Base-by-base conservation (phyloP, 805 yeast species). In the Metschnikowia reukaufii region DNA sequence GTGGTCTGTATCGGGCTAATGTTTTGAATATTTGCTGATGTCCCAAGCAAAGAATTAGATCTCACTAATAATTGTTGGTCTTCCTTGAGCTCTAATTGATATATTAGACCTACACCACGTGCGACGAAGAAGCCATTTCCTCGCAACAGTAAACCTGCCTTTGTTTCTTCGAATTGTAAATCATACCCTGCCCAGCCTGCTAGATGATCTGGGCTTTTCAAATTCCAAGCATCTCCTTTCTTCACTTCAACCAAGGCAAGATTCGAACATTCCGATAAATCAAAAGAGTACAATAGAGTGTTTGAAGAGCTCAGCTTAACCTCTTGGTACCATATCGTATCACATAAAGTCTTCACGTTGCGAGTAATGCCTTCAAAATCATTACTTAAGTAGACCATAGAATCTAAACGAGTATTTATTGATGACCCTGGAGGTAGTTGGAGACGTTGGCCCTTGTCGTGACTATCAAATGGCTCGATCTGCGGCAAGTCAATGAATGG, bases 151-250 rank as follows among this genome's bases (percentile, higher is more conserved):
- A 50, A 31, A 8, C n/a, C 32, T 12, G 30, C 16, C 9, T 31
- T 20, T 12, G 21, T 15, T 13, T 36, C 44, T 4, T 17, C 21
- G 17, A 48, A 19, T 10, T 34, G 32, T 6, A 51, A 18, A 35
- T 53, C 55, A 19, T 29, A 38, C 2, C 56, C 56, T 5, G 50
- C 32, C 57, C 57, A 53, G 2, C 51, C 53, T 9, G 47, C 41
- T 15, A 53, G 39, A 38, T 33, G 17, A 3, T 41, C 36, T 7
- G 39, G 9, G 17, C 36, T 30, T 7, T 20, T 17, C 17, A 51
- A 31, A 4, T 17, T 35, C 57, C 57, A 53, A 6, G 15, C 29
- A 25, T 49, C 49, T 8, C 33, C 39, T 27, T 37, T 39, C 3
- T 31, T 42, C 17, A 44, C 39, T 15, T 40, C 31, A 10, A 51